Conservation (phyloP, 495 filamentous ascomycete genomes). For the Hypoxylon fragiforme region DNA sequence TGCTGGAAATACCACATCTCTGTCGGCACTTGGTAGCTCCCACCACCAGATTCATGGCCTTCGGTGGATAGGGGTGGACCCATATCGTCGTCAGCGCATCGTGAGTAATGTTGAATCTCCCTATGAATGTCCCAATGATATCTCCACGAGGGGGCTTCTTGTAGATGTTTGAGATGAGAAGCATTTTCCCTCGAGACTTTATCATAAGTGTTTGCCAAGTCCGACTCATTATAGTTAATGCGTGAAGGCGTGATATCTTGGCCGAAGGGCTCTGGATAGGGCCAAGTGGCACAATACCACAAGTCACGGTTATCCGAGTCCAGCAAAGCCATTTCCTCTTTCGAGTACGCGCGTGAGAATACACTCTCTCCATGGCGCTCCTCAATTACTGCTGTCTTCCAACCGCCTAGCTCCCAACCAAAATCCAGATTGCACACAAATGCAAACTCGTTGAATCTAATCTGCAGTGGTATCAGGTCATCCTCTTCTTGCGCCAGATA, state of each 20-base stretch:
- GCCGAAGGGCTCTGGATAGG: background rate
- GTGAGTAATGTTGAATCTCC: no score
- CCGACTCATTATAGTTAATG: background rate
- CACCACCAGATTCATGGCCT: no score
- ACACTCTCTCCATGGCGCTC: background rate
- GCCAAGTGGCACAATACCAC: background rate
- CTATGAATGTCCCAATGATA: background rate
- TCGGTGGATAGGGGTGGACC: no score
- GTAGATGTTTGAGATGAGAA: background rate
- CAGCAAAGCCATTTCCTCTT: background rate
- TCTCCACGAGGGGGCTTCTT: constrained; percentile 1
- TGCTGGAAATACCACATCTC: constrained; percentile 17
- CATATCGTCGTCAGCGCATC: no score
- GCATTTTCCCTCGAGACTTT: background rate
- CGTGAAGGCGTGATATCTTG: background rate
- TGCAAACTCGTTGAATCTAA: background rate
- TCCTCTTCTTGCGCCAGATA: background rate
- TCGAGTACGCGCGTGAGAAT: background rate
- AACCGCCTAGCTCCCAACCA: background rate
- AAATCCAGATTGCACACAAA: background rate
- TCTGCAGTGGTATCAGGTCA: background rate
- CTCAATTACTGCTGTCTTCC: background rate
- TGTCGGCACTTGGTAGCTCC: no score
- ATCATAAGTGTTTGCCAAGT: background rate
- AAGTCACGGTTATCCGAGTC: background rate